Evolutionary conservation across 2,329 filamentous ascomycete genomes (phyloP).

Genomic region (Lecanosticta acicola): DNA sequence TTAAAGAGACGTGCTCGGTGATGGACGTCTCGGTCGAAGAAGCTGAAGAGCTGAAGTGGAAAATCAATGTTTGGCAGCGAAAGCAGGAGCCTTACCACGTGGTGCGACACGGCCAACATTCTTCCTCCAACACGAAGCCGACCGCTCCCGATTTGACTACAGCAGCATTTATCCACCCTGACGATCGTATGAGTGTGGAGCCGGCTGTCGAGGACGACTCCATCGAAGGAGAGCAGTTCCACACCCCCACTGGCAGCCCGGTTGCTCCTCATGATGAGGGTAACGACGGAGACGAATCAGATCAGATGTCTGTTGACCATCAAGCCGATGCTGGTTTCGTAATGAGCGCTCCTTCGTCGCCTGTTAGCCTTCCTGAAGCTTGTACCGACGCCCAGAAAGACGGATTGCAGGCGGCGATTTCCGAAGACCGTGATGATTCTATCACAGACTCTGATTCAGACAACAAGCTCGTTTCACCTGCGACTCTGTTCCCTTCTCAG

Average conservation of each 20-base stretch:
- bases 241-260: constrained; percentile 12
- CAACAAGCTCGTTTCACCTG: not conserved
- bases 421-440: no score
- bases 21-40: constrained; percentile 63
- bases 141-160: constrained; percentile 4
- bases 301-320: constrained; percentile 6
- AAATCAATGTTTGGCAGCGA: constrained; percentile 36
- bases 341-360: constrained; percentile 1
- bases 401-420: no score
- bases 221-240: constrained; percentile 16
- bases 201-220: constrained; percentile 11
- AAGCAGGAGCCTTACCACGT: constrained; percentile 26
- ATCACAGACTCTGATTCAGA: not conserved
- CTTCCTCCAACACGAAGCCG: not conserved
- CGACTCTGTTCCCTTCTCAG: not conserved
- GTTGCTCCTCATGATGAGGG: not conserved
- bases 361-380: no score
- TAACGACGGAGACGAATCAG: constrained; percentile 11
- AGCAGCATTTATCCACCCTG: constrained; percentile 10
- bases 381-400: no score
- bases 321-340: constrained; percentile 5
- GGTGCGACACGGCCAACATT: constrained; percentile 12
- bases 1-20: constrained; percentile 52
- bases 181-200: constrained; percentile 26
- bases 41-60: constrained; percentile 49